A percentile compares a stretch with the other conserved stretches of the same genome.
phyloP scores from a whole-genome alignment of 805 yeast genomes.

The Schizosaccharomyces lindneri region DNA sequence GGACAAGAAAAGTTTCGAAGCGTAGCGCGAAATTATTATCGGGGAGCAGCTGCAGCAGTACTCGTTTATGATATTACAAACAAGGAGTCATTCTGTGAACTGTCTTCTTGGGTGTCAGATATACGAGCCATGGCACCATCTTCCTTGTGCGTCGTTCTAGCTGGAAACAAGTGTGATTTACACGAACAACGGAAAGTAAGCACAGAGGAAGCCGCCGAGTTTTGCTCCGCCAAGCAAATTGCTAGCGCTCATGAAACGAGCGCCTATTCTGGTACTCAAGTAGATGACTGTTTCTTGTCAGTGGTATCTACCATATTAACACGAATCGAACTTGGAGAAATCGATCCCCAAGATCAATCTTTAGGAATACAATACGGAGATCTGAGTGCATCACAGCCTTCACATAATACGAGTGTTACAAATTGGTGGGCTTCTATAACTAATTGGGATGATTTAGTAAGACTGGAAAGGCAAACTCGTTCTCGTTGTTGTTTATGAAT shows the following conservation, averaged over 20 bases:
- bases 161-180: constrained; percentile 78
- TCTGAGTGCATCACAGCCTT: constrained; percentile 11
- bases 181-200: constrained; percentile 14
- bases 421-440: neutral
- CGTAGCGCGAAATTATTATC: constrained; percentile 74
- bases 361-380: constrained; percentile 31
- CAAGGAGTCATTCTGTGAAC: constrained; percentile 61
- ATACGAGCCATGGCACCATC: constrained; percentile 63
- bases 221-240: constrained; percentile 14
- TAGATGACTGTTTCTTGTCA: constrained; percentile 18
- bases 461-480: neutral
- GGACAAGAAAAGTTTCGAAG: constrained; percentile 88
- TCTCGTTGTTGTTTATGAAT: neutral
- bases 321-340: constrained; percentile 22
- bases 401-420: neutral
- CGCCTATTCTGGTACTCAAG: constrained; percentile 20
- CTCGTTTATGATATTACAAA: constrained; percentile 76
- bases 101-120: constrained; percentile 72
- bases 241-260: constrained; percentile 19
- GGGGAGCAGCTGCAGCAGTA: constrained; percentile 88
- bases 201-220: constrained; percentile 16
- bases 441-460: neutral
- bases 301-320: constrained; percentile 20
- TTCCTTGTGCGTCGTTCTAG: constrained; percentile 69
- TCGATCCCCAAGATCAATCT: constrained; percentile 23